Conservation (phyloP, 352 stramenopile genomes). For the Phytophthora aleatoria region DNA sequence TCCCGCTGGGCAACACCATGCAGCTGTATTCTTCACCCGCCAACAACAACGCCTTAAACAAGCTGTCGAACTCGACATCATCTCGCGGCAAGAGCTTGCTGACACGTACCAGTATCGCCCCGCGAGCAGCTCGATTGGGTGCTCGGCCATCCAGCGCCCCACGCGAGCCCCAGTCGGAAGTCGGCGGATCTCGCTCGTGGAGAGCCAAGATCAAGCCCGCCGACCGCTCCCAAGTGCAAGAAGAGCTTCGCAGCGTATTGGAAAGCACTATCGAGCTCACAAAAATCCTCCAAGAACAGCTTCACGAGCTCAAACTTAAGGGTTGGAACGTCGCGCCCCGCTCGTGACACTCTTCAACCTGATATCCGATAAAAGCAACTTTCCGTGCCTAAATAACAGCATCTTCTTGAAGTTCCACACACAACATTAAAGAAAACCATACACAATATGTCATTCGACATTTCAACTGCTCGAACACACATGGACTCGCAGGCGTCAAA, state of each 20-base stretch:
- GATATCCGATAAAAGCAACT: slow-evolving; percentile 5
- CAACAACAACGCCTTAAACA: slow-evolving; percentile 1
- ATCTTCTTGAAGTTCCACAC: slow-evolving; percentile 2
- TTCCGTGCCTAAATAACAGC: not conserved
- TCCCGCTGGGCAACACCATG: slow-evolving; percentile 59
- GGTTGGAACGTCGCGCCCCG: slow-evolving; percentile 66
- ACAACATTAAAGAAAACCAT: not conserved
- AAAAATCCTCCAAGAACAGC: slow-evolving; percentile 74
- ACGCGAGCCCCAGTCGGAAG: slow-evolving; percentile 17
- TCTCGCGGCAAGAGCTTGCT: slow-evolving; percentile 3
- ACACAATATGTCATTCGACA: not conserved
- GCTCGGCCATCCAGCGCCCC: slow-evolving; percentile 9
- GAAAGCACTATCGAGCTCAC: slow-evolving; percentile 70
- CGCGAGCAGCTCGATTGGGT: slow-evolving; percentile 12
- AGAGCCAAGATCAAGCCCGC: slow-evolving; percentile 34
- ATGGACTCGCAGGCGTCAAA: slow-evolving; percentile 42
- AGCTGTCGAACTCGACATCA: not conserved
- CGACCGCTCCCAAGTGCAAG: slow-evolving; percentile 65
- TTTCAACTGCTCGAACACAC: not conserved
- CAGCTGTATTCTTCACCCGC: slow-evolving; percentile 15
- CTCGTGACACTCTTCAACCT: slow-evolving; percentile 16
- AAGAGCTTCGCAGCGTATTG: slow-evolving; percentile 71
- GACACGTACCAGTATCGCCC: slow-evolving; percentile 8
- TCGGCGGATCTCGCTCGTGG: slow-evolving; percentile 15
- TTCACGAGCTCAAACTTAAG: slow-evolving; percentile 83